Evolutionary conservation across 345 rosid species (phyloP).

Genomic region (Lumnitzera littorea): DNA sequence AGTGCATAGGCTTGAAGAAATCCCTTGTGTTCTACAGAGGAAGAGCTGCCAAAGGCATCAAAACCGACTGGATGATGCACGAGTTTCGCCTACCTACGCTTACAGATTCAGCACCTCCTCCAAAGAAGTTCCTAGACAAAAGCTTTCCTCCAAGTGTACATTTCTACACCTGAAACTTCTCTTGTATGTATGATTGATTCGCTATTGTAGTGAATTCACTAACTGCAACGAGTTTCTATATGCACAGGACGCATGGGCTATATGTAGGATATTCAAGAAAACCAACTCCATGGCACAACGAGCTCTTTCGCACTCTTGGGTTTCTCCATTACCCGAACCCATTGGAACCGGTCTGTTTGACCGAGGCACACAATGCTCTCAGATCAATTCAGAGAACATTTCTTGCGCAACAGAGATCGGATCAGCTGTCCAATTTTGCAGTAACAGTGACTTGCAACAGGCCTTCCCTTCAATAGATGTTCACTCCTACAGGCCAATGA

Average conservation of each 20-base stretch:
- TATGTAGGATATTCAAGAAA: slow-evolving; percentile 93
- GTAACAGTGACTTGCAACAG: slow-evolving; percentile 1
- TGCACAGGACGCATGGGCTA: slow-evolving; percentile 88
- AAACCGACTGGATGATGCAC: slow-evolving; percentile 99
- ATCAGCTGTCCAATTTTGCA: slow-evolving; percentile 21
- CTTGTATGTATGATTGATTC: not conserved
- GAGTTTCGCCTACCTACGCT: slow-evolving; percentile 86
- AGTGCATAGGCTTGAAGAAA: slow-evolving; percentile 86
- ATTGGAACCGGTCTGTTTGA: slow-evolving; percentile 19
- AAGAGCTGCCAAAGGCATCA: slow-evolving; percentile 83
- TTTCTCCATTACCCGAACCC: slow-evolving; percentile 25
- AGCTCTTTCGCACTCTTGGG: slow-evolving; percentile 55
- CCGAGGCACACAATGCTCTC: slow-evolving; percentile 18
- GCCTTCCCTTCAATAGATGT: slow-evolving; percentile 21
- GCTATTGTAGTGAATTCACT: not conserved
- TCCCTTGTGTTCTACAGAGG: slow-evolving; percentile 93
- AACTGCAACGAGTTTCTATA: not conserved
- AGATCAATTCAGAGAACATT: slow-evolving; percentile 35
- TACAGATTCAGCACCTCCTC: slow-evolving; percentile 36
- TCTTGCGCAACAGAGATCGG: slow-evolving; percentile 42
- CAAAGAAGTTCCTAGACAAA: slow-evolving; percentile 50
- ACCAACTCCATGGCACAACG: slow-evolving; percentile 63
- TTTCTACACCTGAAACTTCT: not conserved
- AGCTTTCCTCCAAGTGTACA: slow-evolving; percentile 59
- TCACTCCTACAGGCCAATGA: slow-evolving; percentile 19